Evolutionary conservation across 1,284 basidiomycete genomes (phyloP), one percentile per base, ranked within the genome.

Genomic region (Gomphus sp.): DNA sequence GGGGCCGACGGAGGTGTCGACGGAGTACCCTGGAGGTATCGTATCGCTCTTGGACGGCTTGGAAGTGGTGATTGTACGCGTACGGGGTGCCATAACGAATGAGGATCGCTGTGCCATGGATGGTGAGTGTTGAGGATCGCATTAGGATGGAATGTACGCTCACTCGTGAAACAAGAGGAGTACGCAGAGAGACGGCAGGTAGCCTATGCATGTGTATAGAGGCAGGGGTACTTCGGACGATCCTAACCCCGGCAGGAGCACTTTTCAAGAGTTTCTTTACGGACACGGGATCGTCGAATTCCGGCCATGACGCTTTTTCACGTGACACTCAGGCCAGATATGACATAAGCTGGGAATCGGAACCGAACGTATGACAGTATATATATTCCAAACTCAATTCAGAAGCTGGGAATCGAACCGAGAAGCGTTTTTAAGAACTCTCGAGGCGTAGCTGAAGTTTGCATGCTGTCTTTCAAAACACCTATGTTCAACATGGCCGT

Each of bases 1-100:
- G 0, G 86, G 82, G 2, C 80, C 77, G 33, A 78, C 77, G n/a
- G 73, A 69, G 34, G 76, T 70, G 61, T 81, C 79, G 52, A 71
- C 72, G 31, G 67, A 63, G 66, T 80, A 78, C 50, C 76, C 77
- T 43, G 71, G 68, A 43, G 75, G 75, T 4, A 73, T 59, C 2
- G 68, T 65, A 60, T 66, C 68, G n/a, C 2, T 55, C 10, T 54
- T 52, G 10, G 36, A 25, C 2, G 58, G 52, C 36, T 34, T 59
- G 14, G 60, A 62, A 16, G 58, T 34, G 8, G 58, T 39, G n/a
- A 62, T 4, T 8, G 54, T 41, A 31, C 59, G 59, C 12, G 43
- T 37, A 12, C 48, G n/a, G 12, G 45, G 55, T 18, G 54, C 43
- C 58, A 60, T 60, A 16, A 48, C 33, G 5, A 58, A 45, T 5